Conservation (phyloP, 2,329 filamentous ascomycete genomes). For the Botrytis fabae region DNA sequence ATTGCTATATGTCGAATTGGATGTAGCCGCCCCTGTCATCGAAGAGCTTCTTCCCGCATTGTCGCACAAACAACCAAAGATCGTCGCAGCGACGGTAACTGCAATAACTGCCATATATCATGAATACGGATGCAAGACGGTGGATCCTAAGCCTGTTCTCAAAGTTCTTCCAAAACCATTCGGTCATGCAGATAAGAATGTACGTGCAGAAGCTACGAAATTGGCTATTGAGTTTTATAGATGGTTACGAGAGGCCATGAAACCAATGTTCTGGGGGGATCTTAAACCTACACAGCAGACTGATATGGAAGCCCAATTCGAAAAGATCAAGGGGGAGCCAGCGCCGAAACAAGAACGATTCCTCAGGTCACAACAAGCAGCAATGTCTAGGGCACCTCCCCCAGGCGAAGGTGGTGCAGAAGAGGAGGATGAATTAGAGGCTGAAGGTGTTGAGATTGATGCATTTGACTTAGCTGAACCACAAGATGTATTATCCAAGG, state of each 20-base stretch:
- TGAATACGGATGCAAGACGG: slow-evolving; percentile 90
- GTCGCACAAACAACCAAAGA: slow-evolving; percentile 87
- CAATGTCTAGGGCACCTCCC: slow-evolving; percentile 67
- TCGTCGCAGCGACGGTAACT: slow-evolving; percentile 72
- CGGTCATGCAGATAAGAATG: slow-evolving; percentile 96
- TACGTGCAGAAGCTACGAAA: slow-evolving; percentile 88
- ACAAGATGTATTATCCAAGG: slow-evolving; percentile 78
- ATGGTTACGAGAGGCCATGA: slow-evolving; percentile 97
- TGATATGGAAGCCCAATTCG: slow-evolving; percentile 91
- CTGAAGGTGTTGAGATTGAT: slow-evolving; percentile 69
- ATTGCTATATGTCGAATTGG: slow-evolving; percentile 85
- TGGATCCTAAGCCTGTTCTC: slow-evolving; percentile 88
- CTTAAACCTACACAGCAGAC: slow-evolving; percentile 93
- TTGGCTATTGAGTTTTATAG: slow-evolving; percentile 92
- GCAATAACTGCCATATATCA: slow-evolving; percentile 84
- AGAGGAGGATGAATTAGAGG: slow-evolving; percentile 58
- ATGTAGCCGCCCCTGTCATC: slow-evolving; percentile 79
- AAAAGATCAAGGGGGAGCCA: slow-evolving; percentile 85
- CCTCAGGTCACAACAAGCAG: slow-evolving; percentile 84
- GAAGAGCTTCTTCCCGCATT: slow-evolving; percentile 85
- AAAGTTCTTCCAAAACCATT: slow-evolving; percentile 89
- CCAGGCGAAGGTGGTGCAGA: slow-evolving; percentile 58
- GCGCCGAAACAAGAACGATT: slow-evolving; percentile 87
- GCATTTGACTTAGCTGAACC: slow-evolving; percentile 81
- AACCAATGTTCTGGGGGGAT: slow-evolving; percentile 95